Percentiles rank a stretch among this genome's conserved stretches.
These are phyloP conservation scores for Cupressus sempervirens DNA, from an alignment of 75 land plant genomes.

Conservation along the genomic window DNA sequence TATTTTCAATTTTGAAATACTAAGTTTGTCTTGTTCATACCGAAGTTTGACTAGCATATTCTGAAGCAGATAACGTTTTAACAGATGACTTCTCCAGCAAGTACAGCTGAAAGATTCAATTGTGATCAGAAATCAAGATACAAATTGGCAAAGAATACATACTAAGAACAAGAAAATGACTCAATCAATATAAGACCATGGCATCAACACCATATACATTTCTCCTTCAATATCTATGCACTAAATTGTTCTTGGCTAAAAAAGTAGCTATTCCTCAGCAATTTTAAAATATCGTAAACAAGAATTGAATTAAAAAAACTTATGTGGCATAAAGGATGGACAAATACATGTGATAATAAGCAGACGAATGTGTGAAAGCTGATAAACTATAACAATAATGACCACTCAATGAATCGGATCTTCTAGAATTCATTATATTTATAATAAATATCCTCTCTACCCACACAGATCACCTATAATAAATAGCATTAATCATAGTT, in stretches of 20 bases:
- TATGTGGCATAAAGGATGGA: background rate
- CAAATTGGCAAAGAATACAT: background rate
- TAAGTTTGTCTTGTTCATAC: constrained; percentile 38
- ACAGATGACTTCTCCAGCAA: constrained; percentile 71
- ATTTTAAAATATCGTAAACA: background rate
- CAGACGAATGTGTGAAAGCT: background rate
- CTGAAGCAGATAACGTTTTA: constrained; percentile 75
- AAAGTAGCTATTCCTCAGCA: background rate
- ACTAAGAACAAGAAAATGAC: background rate
- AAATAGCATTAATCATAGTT: background rate
- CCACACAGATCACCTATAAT: background rate
- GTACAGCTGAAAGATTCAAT: constrained; percentile 50
- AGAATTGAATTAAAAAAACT: background rate
- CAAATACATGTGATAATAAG: background rate
- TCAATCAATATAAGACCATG: background rate
- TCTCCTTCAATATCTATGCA: background rate
- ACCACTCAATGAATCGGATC: background rate
- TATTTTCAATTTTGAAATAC: constrained; percentile 2
- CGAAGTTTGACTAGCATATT: constrained; percentile 88
- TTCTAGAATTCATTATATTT: background rate
- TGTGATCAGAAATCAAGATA: background rate
- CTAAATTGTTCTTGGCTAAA: background rate
- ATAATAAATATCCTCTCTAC: background rate
- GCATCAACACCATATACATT: background rate
- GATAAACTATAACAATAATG: background rate